These are phyloP conservation scores for Haematococcus lacustris DNA, from an alignment of 139 green algal genomes.

Conservation along the genomic window DNA sequence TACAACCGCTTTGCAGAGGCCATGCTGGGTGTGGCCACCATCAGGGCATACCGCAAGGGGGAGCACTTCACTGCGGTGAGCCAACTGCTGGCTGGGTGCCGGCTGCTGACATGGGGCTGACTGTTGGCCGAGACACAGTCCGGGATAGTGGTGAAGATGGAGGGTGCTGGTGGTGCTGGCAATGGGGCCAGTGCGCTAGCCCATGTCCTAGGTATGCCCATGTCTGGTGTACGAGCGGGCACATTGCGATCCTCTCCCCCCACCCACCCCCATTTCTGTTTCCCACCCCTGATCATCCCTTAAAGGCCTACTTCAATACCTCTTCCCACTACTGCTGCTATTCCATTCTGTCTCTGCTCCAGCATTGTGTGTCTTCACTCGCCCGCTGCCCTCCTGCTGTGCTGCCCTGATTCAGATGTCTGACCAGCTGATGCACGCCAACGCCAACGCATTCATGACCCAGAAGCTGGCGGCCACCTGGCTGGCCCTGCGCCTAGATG, in stretches of 20 bases:
- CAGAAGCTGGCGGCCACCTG: slow-evolving; percentile 65
- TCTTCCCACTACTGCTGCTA: no score
- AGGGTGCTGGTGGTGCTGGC: no score
- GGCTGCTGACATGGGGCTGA: background rate
- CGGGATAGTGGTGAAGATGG: no score
- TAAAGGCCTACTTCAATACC: no score
- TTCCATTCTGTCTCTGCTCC: no score
- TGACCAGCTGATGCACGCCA: slow-evolving; percentile 49
- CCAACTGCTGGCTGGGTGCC: slow-evolving; percentile 1
- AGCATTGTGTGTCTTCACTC: background rate
- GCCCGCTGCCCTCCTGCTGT: slow-evolving; percentile 12
- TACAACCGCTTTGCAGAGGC: slow-evolving; percentile 69
- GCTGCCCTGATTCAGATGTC: slow-evolving; percentile 8
- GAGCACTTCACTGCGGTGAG: slow-evolving; percentile 41
- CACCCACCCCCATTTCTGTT: no score
- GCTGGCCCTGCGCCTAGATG: slow-evolving; percentile 77
- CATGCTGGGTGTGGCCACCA: slow-evolving; percentile 50
- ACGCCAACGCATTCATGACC: slow-evolving; percentile 64
- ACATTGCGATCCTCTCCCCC: no score
- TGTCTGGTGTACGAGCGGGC: no score
- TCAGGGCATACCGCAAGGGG: slow-evolving; percentile 62
- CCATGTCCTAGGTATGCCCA: no score
- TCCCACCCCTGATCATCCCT: no score
- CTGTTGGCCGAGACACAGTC: no score
- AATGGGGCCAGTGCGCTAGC: no score